phyloP scores from a whole-genome alignment of 2,329 filamentous ascomycete species.

The Emmonsiellopsis sp. region DNA sequence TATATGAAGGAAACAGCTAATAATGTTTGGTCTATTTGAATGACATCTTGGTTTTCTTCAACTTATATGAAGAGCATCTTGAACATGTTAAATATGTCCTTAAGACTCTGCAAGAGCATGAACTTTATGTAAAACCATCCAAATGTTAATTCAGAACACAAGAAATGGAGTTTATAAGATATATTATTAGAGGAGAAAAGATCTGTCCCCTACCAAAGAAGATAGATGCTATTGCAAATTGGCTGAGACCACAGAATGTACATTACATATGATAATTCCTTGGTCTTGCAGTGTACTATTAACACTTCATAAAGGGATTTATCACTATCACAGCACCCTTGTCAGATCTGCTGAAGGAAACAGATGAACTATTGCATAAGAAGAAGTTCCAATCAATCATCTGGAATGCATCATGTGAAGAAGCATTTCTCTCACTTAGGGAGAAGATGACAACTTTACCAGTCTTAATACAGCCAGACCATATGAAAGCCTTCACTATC shows the following conservation, averaged over 20 bases:
- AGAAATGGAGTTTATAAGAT: background rate
- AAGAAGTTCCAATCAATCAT: background rate
- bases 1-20: background rate
- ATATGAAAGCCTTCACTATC: background rate
- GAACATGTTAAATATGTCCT: background rate
- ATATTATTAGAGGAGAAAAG: background rate
- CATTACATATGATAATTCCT: too few relatives aligned
- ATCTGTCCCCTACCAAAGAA: background rate
- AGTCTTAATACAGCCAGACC: background rate
- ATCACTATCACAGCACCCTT: too few relatives aligned
- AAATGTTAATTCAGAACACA: background rate
- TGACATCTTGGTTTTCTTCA: background rate
- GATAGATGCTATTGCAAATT: background rate
- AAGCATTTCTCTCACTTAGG: too few relatives aligned
- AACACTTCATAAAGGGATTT: too few relatives aligned
- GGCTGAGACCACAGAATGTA: too few relatives aligned
- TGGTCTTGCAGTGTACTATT: too few relatives aligned
- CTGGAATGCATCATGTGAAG: background rate
- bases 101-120: fast-evolving
- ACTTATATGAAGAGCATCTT: background rate
- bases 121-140: background rate
- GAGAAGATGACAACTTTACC: too few relatives aligned
- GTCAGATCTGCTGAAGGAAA: background rate
- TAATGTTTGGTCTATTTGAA: background rate
- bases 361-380: background rate